phyloP scores from a whole-genome alignment of 2,329 filamentous ascomycete species.

The Fusarium paranaense region DNA sequence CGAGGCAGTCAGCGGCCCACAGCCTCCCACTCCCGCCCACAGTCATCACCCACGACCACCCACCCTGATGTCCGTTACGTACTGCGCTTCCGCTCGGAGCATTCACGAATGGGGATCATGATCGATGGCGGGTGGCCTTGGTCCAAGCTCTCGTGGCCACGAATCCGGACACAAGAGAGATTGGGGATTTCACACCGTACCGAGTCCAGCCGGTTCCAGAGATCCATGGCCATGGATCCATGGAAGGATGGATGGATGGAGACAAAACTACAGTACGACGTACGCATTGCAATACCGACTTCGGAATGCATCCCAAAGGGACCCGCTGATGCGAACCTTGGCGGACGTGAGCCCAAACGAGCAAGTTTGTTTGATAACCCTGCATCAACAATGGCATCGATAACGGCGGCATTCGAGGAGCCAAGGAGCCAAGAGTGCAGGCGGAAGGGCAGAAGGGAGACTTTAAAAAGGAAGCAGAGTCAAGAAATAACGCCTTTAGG shows the following conservation, averaged over 20 bases:
- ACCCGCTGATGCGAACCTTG: constrained; percentile 13
- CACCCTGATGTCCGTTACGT: constrained; percentile 25
- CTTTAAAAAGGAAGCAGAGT: background rate
- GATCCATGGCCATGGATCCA: constrained; percentile 1
- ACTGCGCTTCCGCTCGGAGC: constrained; percentile 9
- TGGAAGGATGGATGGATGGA: background rate
- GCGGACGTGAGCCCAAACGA: constrained; percentile 14
- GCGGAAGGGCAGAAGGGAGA: background rate
- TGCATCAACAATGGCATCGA: constrained; percentile 18
- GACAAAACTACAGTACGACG: background rate
- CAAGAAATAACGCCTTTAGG: constrained; percentile 1
- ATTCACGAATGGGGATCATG: constrained; percentile 1
- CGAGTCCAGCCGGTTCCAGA: constrained; percentile 21
- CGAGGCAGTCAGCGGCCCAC: constrained; percentile 1
- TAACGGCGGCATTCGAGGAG: constrained; percentile 24
- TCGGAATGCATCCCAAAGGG: constrained; percentile 6
- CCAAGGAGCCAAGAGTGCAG: background rate
- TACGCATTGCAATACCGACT: constrained; percentile 1
- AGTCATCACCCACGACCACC: constrained; percentile 4
- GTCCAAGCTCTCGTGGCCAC: constrained; percentile 8
- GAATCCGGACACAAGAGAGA: constrained; percentile 16
- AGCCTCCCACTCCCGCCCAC: constrained; percentile 4
- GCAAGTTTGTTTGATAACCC: constrained; percentile 22
- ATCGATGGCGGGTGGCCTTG: constrained; percentile 7
- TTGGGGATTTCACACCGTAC: background rate